Percentiles rank a stretch among this genome's conserved stretches.
Conservation (phyloP, 225 moss, liverwort and hornwort species). For the Bryoerythrophyllum caledonicum region DNA sequence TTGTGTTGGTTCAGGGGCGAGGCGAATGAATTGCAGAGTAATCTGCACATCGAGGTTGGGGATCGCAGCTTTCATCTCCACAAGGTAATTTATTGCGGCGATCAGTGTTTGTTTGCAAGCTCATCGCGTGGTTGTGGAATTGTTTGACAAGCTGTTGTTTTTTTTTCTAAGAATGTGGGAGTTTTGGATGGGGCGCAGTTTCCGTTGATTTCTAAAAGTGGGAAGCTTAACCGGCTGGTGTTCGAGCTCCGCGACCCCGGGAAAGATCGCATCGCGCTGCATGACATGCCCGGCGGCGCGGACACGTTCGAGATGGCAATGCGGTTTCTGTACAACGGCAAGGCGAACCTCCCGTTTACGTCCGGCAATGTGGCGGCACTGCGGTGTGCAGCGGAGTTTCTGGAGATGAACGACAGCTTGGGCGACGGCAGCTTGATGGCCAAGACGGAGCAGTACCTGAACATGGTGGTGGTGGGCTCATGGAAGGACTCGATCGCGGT, state of each 20-base stretch:
- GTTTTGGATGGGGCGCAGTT: conserved; percentile 17
- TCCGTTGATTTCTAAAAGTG: conserved; percentile 38
- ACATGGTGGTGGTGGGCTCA: conserved; percentile 24
- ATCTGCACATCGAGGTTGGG: conserved; percentile 30
- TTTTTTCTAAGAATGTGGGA: too few relatives aligned
- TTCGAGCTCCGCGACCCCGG: conserved; percentile 31
- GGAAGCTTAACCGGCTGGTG: conserved; percentile 32
- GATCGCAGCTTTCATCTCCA: conserved; percentile 33
- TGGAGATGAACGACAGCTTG: conserved; percentile 40
- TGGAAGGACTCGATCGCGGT: conserved; percentile 32
- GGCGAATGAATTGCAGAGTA: conserved; percentile 32
- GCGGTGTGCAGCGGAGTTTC: conserved; percentile 37
- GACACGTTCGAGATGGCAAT: conserved; percentile 30
- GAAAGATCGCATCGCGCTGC: conserved; percentile 29
- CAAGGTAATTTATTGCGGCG: conserved; percentile 18
- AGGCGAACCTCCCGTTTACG: conserved; percentile 1
- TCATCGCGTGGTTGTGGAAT: background rate
- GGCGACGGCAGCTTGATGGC: conserved; percentile 28
- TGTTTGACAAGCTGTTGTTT: background rate
- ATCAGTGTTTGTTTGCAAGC: background rate
- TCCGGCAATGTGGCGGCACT: conserved; percentile 25
- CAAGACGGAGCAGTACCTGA: conserved; percentile 29
- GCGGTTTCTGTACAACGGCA: conserved; percentile 23
- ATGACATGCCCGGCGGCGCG: conserved; percentile 33
- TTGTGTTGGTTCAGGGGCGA: conserved; percentile 22